Evolutionary conservation across 306 rosid species (phyloP).

Genomic region (Cucurbita moschata): DNA sequence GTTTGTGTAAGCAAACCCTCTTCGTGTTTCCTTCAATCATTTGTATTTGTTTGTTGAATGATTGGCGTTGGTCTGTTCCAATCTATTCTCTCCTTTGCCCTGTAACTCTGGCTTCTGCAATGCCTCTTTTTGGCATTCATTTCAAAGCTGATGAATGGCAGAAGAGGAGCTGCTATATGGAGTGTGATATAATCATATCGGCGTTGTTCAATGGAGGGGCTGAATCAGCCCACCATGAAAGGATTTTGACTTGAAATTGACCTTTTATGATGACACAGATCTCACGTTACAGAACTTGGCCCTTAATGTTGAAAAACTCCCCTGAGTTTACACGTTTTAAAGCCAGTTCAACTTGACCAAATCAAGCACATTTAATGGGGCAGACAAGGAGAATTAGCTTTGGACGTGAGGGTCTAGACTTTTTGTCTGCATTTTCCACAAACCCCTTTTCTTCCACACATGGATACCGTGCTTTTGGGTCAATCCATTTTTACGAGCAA

Average conservation of each 20-base stretch:
- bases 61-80: not conserved
- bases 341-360: not conserved
- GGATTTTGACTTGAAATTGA: not conserved
- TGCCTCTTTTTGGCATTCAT: not conserved
- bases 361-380: not conserved
- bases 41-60: not conserved
- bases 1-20: not conserved
- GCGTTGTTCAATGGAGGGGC: not conserved
- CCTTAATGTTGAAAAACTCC: not conserved
- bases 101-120: not conserved
- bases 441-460: not conserved
- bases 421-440: not conserved
- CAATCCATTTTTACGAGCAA: not conserved
- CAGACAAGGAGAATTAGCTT: not conserved
- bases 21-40: not conserved
- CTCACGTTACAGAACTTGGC: not conserved
- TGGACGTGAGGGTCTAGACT: not conserved
- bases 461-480: not conserved
- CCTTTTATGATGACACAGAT: not conserved
- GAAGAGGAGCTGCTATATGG: not conserved
- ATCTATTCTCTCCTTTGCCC: not conserved
- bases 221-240: not conserved
- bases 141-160: not conserved
- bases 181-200: not conserved
- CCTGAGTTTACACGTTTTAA: not conserved